Evolutionary conservation across 371 early-diverging fungal species (phyloP), one percentile per base, ranked within the genome.

Genomic region (Caulochytrium protostelioides): DNA sequence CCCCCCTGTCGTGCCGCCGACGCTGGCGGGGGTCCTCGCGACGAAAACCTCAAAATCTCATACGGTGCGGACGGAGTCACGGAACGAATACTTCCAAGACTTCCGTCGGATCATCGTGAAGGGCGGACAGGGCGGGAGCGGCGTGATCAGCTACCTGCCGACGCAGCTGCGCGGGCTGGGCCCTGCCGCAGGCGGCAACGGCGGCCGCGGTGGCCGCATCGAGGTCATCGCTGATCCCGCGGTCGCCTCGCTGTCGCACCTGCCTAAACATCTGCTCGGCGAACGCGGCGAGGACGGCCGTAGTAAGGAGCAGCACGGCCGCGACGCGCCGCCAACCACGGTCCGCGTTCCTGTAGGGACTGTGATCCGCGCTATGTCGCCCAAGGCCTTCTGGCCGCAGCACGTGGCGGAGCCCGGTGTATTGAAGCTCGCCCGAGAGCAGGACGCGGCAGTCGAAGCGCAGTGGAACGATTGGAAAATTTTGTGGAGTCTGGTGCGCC

Each of bases 171-270:
- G 69, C 9, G 62, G 74, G 4, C 65, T 66, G 32, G 82, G 81
- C 1, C 79, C 79, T n/a, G 79, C 84, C 6, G 72, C 74, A 32
- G 83, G 84, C n/a, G 83, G 83, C 13, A 74, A 77, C 44, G 83
- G 84, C 20, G 83, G 84, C 1, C 50, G 59, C 8, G 84, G 84
- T 12, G 84, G 84, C 1, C 54, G 59, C 42, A 78, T 84, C 4
- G 59, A 70, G 40, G 49, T 84, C 40, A 59, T 59, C 24, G 74
- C 71, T 0, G 63, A 63, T 10, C 32, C 58, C 7, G 68, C 72
- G 37, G 76, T 72, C 41, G 70, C 67, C 1, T 70, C 72, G 0
- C 55, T 83, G 12, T 61, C 61, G 32, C 63, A 63, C 27, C 42
- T 79, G 30, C 60, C 64, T 43, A 41, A 49, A 17, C 47, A 59